Evolutionary conservation across 1,284 basidiomycete genomes (phyloP), one percentile per base, ranked within the genome.

Genomic region (Chalciporus sp.): DNA sequence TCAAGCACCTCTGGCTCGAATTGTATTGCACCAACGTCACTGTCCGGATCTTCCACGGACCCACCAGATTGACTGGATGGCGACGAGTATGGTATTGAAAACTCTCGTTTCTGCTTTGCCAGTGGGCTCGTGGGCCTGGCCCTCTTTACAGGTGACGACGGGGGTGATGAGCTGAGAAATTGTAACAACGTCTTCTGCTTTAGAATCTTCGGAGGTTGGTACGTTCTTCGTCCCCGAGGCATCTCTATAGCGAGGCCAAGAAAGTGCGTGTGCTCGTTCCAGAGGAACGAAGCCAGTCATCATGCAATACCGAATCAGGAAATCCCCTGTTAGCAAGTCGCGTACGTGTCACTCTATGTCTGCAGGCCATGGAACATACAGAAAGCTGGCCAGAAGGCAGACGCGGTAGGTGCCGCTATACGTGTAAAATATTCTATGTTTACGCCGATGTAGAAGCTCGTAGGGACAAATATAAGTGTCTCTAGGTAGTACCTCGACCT

Each of bases 21-120:
- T 47, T 64, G 75, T 48, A 85, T 83, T 28, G 72, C 76, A 26
- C 71, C 75, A 42, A 83, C 76, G 56, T 79, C 80, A 53, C 75
- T 78, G 33, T 73, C 67, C 33, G 71, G 62, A 14, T 60, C 63
- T 8, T 63, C 60, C 6, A 49, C 63, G 10, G n/a, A 17, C 1
- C 47, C 51, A 23, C 66, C 63, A 31, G 57, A 56, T 46, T 55
- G 27, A 23, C 43, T 47, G 29, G 20, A 58, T 40, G 26, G 17
- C 10, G 26, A 40, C 27, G 29, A 51, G 48, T 40, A 45, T 47
- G 31, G 31, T 6, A 33, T 11, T 33, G 33, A 35, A 35, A 35
- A 16, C n/a, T 17, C n/a, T 47, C 58, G 58, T 47, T 55, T 66
- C 33, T 55, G 60, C 49, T 49, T 58, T 47, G 42, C n/a, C n/a